Evolutionary conservation across 139 green algal species (phyloP), one percentile per base, ranked within the genome.

Genomic region (Eudorina sp.): DNA sequence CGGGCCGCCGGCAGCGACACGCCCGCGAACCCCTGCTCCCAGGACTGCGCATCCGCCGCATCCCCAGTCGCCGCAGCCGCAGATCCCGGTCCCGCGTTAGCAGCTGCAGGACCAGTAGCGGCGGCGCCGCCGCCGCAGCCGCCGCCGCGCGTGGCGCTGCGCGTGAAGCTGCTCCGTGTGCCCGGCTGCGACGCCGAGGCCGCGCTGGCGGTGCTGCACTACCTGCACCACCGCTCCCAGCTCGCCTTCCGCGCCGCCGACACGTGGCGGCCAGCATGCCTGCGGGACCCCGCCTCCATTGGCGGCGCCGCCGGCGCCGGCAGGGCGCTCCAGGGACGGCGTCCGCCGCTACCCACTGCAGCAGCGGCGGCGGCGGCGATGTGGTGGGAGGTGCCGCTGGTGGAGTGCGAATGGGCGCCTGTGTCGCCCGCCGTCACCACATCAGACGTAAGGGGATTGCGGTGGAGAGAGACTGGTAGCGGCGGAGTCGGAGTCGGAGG

Each of bases 161-260:
- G 27, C 13, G 40, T 74, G 29, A 41, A 73, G 60, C 25, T 66
- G 62, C 81, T 87, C 43, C 81, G 81, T 25, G 45, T 51, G 19
- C 81, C 81, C 23, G 45, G 45, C n/a, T 87, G 81, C 43, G 81
- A 87, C 25, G 81, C 81, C 3, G 81, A 87, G 3, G 81, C 31
- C 11, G 31, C 21, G 2, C 11, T 60, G 4, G 79, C 36, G 3
- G 40, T 85, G 9, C 14, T 85, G 48, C 58, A 43, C 8, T 31
- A 85, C 79, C 55, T 85, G 40, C 77, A 84, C 53, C 36, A 68
- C 75, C 75, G 31, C 11, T 31, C 43, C 43, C 36, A 81, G 34
- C 45, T 55, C 73, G 34, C 31, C 46, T 72, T 34, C n/a, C 27
- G 27, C 62, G 27, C 62, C 34, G 68, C 34, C 34, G 14, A n/a